phyloP scores from a whole-genome alignment of 1,284 basidiomycete species.

The Marasmius tenuissimus region DNA sequence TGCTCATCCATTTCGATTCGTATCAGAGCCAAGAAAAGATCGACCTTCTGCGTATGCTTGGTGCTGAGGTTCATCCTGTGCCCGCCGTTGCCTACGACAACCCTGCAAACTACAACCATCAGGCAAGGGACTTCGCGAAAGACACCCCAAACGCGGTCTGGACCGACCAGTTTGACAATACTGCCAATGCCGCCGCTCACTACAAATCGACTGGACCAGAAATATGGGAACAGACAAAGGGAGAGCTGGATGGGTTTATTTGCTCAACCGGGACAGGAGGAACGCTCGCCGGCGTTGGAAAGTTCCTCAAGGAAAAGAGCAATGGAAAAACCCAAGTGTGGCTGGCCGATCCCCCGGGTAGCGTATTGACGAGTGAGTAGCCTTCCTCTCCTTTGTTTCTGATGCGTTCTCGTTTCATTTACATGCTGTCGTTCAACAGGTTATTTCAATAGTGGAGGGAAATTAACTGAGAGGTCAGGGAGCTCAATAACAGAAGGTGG shows the following conservation, averaged over 20 bases:
- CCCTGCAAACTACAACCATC: conserved; percentile 98
- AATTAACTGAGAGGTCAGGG: conserved; percentile 78
- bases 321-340: conserved; percentile 84
- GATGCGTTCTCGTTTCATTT: neutral
- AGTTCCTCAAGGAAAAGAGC: conserved; percentile 84
- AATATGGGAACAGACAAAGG: conserved; percentile 90
- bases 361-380: conserved; percentile 72
- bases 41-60: conserved; percentile 94
- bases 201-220: conserved; percentile 94
- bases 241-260: conserved; percentile 86
- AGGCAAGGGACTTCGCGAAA: conserved; percentile 87
- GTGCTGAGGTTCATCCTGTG: conserved; percentile 94
- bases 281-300: conserved; percentile 89
- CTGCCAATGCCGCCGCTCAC: conserved; percentile 87
- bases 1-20: neutral
- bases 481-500: conserved; percentile 96
- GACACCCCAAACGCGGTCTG: conserved; percentile 90
- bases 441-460: conserved; percentile 82
- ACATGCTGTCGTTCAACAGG: neutral
- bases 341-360: conserved; percentile 96
- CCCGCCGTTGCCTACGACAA: conserved; percentile 97
- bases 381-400: neutral
- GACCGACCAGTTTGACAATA: conserved; percentile 99
- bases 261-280: conserved; percentile 96
- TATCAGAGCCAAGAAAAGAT: conserved; percentile 94